Evolutionary conservation across 257 asterid species (phyloP).

Genomic region (Solanum infundibuliforme): DNA sequence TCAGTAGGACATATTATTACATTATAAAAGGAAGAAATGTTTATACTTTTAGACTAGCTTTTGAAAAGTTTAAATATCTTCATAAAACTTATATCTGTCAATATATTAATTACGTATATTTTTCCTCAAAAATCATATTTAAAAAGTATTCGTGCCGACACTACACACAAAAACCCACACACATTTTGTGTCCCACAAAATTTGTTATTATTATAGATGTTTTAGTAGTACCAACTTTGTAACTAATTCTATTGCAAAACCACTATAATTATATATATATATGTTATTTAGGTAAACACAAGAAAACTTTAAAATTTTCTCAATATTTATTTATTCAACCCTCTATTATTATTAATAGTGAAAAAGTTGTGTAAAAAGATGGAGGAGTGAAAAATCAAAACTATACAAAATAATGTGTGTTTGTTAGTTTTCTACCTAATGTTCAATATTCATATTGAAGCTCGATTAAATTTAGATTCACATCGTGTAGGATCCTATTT

Average conservation of each 20-base stretch:
- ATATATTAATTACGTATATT: not conserved
- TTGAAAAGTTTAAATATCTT: not conserved
- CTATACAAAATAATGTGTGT: not conserved
- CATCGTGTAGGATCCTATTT: fast-evolving
- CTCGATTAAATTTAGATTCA: too few relatives aligned
- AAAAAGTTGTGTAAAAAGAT: not conserved
- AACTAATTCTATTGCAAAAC: not conserved
- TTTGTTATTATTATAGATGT: not conserved
- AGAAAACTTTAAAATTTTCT: not conserved
- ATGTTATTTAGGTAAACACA: not conserved
- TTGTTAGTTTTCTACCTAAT: not conserved
- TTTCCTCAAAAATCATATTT: not conserved
- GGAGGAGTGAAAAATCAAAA: not conserved
- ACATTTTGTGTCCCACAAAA: not conserved
- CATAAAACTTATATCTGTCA: not conserved
- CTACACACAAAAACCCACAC: not conserved
- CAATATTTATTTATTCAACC: not conserved
- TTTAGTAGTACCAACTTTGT: not conserved
- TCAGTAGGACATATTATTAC: not conserved
- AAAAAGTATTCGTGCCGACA: not conserved
- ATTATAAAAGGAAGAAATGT: not conserved
- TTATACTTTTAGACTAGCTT: not conserved
- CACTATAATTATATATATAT: not conserved
- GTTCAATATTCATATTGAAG: too few relatives aligned
- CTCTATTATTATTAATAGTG: not conserved